A percentile compares a stretch with the other conserved stretches of the same genome.
Conservation (phyloP, 768 basidiomycete species). For the Cystofilobasidium macerans region DNA sequence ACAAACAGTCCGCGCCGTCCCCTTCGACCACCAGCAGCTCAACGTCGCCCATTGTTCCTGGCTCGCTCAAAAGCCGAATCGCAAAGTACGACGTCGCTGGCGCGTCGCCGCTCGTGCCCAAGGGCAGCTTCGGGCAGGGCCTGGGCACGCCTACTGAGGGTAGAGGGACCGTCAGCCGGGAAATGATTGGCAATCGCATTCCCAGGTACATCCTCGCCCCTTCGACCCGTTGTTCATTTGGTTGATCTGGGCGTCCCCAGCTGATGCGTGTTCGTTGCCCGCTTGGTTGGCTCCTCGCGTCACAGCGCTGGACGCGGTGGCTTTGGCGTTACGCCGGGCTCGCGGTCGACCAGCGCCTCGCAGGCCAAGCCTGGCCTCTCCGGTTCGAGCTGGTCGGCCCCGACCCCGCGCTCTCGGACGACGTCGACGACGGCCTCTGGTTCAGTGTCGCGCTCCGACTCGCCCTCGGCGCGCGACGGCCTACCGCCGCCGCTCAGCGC, state of each 20-base stretch:
- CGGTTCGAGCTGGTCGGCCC: not conserved
- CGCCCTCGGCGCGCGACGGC: not conserved
- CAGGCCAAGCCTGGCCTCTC: not conserved
- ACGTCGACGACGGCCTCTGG: not conserved
- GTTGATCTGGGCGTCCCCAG: not conserved
- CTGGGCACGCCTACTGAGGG: not conserved
- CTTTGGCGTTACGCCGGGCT: not conserved
- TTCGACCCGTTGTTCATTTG: not conserved
- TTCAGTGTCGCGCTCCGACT: not conserved
- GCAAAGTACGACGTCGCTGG: conserved; percentile 5
- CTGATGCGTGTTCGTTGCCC: no score
- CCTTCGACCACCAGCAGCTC: not conserved
- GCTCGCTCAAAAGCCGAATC: not conserved
- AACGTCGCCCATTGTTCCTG: not conserved
- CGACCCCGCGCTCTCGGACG: not conserved
- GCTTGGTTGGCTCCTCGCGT: not conserved
- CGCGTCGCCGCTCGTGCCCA: not conserved
- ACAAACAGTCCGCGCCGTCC: not conserved
- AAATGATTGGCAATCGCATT: conserved; percentile 6
- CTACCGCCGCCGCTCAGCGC: not conserved
- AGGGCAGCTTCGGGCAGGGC: conserved; percentile 2
- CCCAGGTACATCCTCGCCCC: not conserved
- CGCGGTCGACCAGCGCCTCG: not conserved
- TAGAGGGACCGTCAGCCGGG: not conserved
- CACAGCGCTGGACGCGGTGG: conserved; percentile 7